Base-by-base conservation (phyloP, 306 rosid genomes). In the Pterocarpus macrocarpus region DNA sequence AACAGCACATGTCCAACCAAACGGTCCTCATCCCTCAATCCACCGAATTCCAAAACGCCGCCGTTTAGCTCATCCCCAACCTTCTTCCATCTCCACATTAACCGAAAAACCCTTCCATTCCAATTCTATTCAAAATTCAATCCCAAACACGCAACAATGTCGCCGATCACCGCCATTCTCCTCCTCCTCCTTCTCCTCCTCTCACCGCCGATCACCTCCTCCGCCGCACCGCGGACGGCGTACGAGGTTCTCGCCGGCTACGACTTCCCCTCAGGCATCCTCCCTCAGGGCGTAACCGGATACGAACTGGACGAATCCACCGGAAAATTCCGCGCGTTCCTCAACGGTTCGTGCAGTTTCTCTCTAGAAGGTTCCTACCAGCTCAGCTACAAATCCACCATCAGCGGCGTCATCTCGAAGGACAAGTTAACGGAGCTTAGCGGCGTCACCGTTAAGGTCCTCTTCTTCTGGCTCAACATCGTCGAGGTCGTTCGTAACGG, bases 361-460 rank as follows among this genome's bases (percentile, higher is more conserved):
- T 80, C 92, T 2, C 86, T 90, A 0, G 90, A 95, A 15, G 98
- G 93, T 12, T 89, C 95, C 7, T 95, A 91, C 77, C 79, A 83
- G 30, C 68, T 95, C 77, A 86, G 72, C 57, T 95, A 95, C 82
- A 47, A 91, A 79, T 78, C 97, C n/a, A 87, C 87, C 71, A 89
- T 95, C 78, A 79, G 84, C 11, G 98, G 97, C 1, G 17, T 56
- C 2, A 83, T 95, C 34, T 81, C 94, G 13, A 69, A 71, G n/a
- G 82, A 88, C 38, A 88, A 36, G 82, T 87, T 95, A 16, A 61
- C 94, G 9, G 56, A 58, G 16, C 86, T 95, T 7, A 82, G 59
- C 9, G 97, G 98, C 7, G 77, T 95, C 10, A 92, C 92, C 85
- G 97, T 92, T 7, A 95, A 92, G 88, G 76, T 95, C 28, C 71